A percentile compares a stretch with the other conserved stretches of the same genome.
These are phyloP conservation scores for Epichloe brachyelytri DNA, from an alignment of 2,329 filamentous ascomycete species.

Conservation along the genomic window DNA sequence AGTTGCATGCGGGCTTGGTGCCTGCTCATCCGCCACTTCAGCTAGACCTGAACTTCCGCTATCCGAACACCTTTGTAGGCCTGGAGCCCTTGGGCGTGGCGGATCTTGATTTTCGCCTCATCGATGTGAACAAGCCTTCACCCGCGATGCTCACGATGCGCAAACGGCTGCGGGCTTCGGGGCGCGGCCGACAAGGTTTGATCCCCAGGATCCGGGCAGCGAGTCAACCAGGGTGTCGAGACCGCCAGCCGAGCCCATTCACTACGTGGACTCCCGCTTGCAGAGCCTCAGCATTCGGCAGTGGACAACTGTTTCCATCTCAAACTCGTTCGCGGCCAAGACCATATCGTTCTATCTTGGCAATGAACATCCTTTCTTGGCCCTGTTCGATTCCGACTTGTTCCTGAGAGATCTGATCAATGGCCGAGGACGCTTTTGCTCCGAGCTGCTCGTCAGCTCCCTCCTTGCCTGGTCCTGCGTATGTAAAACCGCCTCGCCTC, in stretches of 20 bases:
- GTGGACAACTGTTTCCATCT: background rate
- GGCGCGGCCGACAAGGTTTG: background rate
- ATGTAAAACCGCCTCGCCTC: background rate
- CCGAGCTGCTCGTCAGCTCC: background rate
- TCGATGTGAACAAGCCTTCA: background rate
- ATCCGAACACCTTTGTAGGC: background rate
- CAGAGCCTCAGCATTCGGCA: background rate
- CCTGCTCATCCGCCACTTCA: background rate
- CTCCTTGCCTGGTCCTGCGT: background rate
- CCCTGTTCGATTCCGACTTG: background rate
- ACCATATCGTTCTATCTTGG: constrained; percentile 1
- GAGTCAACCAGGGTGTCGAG: background rate
- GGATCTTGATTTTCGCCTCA: background rate
- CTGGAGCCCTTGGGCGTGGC: background rate
- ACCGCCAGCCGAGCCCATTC: background rate
- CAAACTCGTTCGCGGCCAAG: background rate
- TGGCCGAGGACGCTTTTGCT: background rate
- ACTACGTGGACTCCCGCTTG: background rate
- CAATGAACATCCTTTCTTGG: background rate
- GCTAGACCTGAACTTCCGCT: background rate
- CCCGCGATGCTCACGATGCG: background rate
- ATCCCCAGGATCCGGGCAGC: background rate
- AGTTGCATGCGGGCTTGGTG: background rate
- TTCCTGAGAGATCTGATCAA: background rate
- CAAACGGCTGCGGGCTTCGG: background rate